Evolutionary conservation across 1,139 yeast species (phyloP), one percentile per base, ranked within the genome.

Genomic region (Kurtzmaniella quercitrusa): DNA sequence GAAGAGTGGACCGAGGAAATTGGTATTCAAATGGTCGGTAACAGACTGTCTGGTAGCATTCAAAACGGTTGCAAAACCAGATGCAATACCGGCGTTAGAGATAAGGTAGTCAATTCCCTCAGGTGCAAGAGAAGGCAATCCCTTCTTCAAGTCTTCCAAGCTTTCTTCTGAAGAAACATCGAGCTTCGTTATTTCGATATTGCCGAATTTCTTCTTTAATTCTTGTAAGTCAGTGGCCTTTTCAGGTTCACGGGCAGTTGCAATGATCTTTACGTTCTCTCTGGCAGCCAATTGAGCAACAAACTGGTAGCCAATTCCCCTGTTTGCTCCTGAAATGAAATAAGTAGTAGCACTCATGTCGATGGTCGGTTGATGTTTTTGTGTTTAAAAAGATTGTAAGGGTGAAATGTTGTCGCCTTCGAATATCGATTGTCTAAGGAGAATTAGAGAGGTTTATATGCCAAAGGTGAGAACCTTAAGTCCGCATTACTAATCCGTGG

Each of bases 1-100:
- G 38, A 60, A 58, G n/a, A 67, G 47, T 3, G 70, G 61, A 0
- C 70, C 72, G 2, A 65, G 37, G 16, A 58, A 48, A 41, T 68
- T 68, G 33, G 59, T 54, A 27, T 52, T 53, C 42, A 54, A 59
- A 43, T 57, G 60, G 1, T 49, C 42, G 3, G 45, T 17, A 52
- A 52, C 65, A 42, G 40, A 44, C 37, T 47, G 44, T 44, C 47
- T 15, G 12, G 44, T 27, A 14, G 48, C 37, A 2, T 50, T 48
- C 5, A 42, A 15, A 4, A 45, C 38, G 3, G 39, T 17, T 2
- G 19, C 17, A n/a, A 24, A 33, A 11, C 42, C 25, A 16, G 42
- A 40, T 11, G 44, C 24, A 39, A 52, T 43, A 11, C 50, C 60
- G 24, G 59, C 58, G 39, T 54, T 56, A 14, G 57, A 51, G 24